Base-by-base conservation (phyloP, 495 filamentous ascomycete species). In the Podospora fimiseda region DNA sequence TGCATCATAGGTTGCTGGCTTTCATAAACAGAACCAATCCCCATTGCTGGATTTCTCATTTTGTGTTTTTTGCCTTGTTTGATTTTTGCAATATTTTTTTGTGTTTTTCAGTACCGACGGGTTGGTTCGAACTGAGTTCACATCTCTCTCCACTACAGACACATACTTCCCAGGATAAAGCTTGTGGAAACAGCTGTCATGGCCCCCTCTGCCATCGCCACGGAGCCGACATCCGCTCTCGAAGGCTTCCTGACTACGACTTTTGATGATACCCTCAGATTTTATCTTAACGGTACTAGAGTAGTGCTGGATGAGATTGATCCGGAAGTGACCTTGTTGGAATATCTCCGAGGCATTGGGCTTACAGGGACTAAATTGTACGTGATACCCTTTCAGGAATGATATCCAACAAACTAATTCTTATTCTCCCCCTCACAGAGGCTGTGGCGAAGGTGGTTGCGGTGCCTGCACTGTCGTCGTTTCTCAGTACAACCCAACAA, bases 401-500 rank as follows among this genome's bases (percentile, higher is more conserved):
- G 46, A 59, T 48, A 2, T 43, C 52, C 15, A 48, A 63, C 42
- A 63, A 62, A 59, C 18, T 16, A 1, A 30, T 61, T 39, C 61
- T 1, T 30, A n/a, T 44, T 18, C 22, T n/a, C 43, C 18, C 36
- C 36, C 19, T n/a, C 80, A 81, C 66, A 78, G 90, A 38, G 86
- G 86, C 39, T 98, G 93, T 70, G 89, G 88, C 18, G 93, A 98
- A 74, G 93, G 93, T 55, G 93, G 93, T 1, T 98, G 93, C 64
- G 93, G 93, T 52, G 93, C 93, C 63, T 98, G 93, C 64, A 98
- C 93, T 19, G 92, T 98, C 52, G 93, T 97, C 24, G 78, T 98
- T 20, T 93, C 88, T 14, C 90, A 96, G 67, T 83, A 86, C 59
- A 96, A 95, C 67, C 88, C 88, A 14, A 96, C 92, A 7, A 94